A percentile compares a stretch with the other conserved stretches of the same genome.
phyloP scores from a whole-genome alignment of 2,329 filamentous ascomycete genomes.

The Zymoseptoria crescenta region DNA sequence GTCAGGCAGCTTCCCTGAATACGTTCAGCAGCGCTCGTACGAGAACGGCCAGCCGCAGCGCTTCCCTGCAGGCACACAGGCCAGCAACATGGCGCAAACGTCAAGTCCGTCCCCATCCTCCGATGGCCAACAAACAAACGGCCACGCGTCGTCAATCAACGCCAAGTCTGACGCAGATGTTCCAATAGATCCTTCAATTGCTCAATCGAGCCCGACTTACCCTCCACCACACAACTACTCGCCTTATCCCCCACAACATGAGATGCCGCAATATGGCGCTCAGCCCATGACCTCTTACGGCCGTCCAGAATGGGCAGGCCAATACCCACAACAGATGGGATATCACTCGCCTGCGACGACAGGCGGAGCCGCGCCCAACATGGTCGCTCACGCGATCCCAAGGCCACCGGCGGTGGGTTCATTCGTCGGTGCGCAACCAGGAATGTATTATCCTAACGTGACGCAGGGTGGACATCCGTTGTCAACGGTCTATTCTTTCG shows the following conservation, averaged over 20 bases:
- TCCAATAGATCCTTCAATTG: constrained; percentile 98
- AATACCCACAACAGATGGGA: constrained; percentile 48
- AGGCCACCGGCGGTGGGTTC: constrained; percentile 55
- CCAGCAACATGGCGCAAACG: constrained; percentile 92
- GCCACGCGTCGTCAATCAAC: constrained; percentile 41
- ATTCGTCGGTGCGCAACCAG: constrained; percentile 17
- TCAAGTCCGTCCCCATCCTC: constrained; percentile 94
- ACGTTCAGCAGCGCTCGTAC: constrained; percentile 61
- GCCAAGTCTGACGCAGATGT: constrained; percentile 93
- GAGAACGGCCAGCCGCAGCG: constrained; percentile 61
- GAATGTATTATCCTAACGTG: constrained; percentile 26
- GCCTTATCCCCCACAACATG: constrained; percentile 75
- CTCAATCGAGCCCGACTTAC: constrained; percentile 86
- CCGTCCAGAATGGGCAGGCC: constrained; percentile 63
- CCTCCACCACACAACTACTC: constrained; percentile 73
- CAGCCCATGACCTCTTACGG: constrained; percentile 55
- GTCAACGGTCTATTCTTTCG: constrained; percentile 91
- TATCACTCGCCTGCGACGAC: constrained; percentile 51
- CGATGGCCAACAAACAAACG: constrained; percentile 72
- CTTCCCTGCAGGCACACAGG: constrained; percentile 64
- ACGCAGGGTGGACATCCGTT: constrained; percentile 45
- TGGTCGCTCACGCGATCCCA: constrained; percentile 50
- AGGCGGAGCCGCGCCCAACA: constrained; percentile 48
- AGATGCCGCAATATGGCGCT: constrained; percentile 74
- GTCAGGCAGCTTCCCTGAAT: constrained; percentile 78